Evolutionary conservation across 257 asterid genomes (phyloP).

Genomic region (Rehmannia glutinosa): DNA sequence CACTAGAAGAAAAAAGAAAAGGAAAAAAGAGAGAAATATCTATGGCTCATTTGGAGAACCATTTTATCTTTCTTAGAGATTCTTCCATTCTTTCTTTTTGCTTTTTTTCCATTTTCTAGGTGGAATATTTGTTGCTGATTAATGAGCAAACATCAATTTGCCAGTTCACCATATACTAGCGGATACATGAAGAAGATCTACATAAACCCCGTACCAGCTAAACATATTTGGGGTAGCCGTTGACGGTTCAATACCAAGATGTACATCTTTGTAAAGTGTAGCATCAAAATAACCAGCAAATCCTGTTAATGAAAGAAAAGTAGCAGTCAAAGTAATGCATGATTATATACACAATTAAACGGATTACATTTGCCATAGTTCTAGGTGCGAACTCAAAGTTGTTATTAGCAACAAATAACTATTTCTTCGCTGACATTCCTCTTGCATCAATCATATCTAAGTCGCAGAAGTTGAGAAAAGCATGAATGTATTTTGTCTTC

Average conservation of each 20-base stretch:
- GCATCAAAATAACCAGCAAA: slow-evolving; percentile 98
- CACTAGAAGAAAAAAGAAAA: not conserved
- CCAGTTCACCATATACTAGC: not conserved
- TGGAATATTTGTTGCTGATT: slow-evolving; percentile 1
- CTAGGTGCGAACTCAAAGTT: not conserved
- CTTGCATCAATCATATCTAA: not conserved
- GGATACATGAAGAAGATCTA: not conserved
- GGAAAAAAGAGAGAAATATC: not conserved
- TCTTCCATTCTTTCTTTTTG: not conserved
- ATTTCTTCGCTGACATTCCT: not conserved
- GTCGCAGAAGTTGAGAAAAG: not conserved
- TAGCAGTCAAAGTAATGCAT: not conserved
- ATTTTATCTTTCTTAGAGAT: not conserved
- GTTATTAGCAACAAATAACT: not conserved
- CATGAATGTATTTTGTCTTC: too few species aligned
- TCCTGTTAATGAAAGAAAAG: slow-evolving; percentile 39
- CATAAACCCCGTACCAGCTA: slow-evolving; percentile 61
- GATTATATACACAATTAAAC: not conserved
- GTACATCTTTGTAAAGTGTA: slow-evolving; percentile 85
- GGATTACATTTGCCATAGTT: not conserved
- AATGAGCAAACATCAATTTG: not conserved
- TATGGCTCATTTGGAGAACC: not conserved
- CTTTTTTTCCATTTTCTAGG: not conserved
- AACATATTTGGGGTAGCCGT: slow-evolving; percentile 96
- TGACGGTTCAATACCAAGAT: slow-evolving; percentile 94